These are phyloP conservation scores for Caryopteris hybrid DNA, from an alignment of 305 asterid genomes.

Conservation along the genomic window DNA sequence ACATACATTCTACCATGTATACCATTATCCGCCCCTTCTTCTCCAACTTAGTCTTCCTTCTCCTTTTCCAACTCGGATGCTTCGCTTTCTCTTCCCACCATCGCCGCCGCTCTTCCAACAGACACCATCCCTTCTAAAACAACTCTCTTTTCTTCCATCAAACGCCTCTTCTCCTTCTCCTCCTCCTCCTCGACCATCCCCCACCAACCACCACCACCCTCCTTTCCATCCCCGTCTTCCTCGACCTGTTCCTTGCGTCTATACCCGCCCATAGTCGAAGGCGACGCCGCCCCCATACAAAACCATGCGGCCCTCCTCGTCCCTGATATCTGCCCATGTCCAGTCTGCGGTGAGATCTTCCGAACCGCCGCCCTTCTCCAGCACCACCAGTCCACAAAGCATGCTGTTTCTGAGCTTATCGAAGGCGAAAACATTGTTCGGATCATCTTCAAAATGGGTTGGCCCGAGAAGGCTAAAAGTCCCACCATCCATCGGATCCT, in stretches of 20 bases:
- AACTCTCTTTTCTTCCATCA: conserved; percentile 46
- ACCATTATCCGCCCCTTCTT: conserved; percentile 29
- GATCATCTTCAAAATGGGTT: conserved; percentile 73
- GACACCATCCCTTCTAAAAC: conserved; percentile 25
- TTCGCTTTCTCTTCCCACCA: conserved; percentile 39
- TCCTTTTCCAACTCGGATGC: conserved; percentile 59
- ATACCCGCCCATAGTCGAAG: conserved; percentile 23
- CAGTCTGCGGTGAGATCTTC: conserved; percentile 80
- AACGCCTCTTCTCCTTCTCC: conserved; percentile 40
- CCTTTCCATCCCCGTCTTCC: conserved; percentile 64
- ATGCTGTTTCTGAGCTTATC: conserved; percentile 60
- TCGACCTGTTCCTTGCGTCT: conserved; percentile 54
- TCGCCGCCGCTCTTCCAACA: conserved; percentile 27
- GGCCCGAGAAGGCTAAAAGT: conserved; percentile 39
- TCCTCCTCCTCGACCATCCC: conserved; percentile 2
- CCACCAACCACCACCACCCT: conserved; percentile 21
- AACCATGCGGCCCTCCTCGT: not conserved
- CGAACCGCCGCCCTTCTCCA: conserved; percentile 40
- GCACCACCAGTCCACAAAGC: conserved; percentile 57
- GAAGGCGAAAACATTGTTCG: conserved; percentile 73
- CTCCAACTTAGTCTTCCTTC: conserved; percentile 33
- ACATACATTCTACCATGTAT: conserved; percentile 29
- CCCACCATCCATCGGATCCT: conserved; percentile 65
- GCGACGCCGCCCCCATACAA: not conserved
- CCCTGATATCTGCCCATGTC: conserved; percentile 47